These are phyloP conservation scores for Zygosaccharomyces pseudobailii DNA, from an alignment of 1,139 yeast species.

Conservation along the genomic window DNA sequence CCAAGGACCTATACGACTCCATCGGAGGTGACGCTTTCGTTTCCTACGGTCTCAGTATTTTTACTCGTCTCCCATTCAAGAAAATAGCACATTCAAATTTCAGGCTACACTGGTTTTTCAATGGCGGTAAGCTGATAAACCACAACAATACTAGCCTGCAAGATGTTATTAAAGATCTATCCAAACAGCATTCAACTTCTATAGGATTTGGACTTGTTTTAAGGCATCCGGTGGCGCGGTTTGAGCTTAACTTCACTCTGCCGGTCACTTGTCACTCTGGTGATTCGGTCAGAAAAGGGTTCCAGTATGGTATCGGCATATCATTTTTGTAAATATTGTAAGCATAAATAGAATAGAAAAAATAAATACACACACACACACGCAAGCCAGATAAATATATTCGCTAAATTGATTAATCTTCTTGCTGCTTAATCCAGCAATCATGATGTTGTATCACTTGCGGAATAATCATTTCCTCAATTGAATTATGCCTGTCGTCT, in stretches of 20 bases:
- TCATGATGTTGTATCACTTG: conserved; percentile 58
- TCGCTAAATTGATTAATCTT: not conserved
- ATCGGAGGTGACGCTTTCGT: conserved; percentile 79
- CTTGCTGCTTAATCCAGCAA: conserved; percentile 46
- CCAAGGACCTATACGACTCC: conserved; percentile 51
- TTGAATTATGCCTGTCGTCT: conserved; percentile 26
- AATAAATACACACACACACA: not conserved
- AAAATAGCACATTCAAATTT: conserved; percentile 51
- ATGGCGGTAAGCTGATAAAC: conserved; percentile 63
- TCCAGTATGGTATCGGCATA: conserved; percentile 90
- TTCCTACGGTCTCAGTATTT: conserved; percentile 65
- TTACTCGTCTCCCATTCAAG: conserved; percentile 60
- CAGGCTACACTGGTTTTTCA: conserved; percentile 63
- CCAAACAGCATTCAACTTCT: conserved; percentile 48
- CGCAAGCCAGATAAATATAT: not conserved
- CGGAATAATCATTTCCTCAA: conserved; percentile 60
- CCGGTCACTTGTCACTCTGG: conserved; percentile 64
- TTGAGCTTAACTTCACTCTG: conserved; percentile 80
- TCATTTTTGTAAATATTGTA: conserved; percentile 54
- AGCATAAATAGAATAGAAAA: not conserved
- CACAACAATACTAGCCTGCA: conserved; percentile 31
- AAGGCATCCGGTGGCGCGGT: conserved; percentile 84
- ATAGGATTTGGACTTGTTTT: conserved; percentile 75
- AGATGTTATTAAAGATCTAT: conserved; percentile 31
- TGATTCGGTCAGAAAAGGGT: conserved; percentile 74